Evolutionary conservation across 2,329 filamentous ascomycete genomes (phyloP).

Genomic region (Rutstroemia sydowiana): DNA sequence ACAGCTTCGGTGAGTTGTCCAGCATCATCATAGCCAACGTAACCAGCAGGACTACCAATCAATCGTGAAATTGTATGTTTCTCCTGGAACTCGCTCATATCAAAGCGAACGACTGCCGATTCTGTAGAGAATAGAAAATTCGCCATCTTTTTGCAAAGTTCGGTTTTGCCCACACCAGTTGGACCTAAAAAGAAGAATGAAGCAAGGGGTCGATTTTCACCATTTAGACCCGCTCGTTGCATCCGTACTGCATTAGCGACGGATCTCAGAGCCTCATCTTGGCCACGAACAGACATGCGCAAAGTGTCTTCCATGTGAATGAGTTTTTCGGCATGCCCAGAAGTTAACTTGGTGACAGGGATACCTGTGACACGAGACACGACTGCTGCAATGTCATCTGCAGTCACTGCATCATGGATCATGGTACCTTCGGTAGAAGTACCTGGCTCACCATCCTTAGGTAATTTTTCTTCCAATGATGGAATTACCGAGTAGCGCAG

Average conservation of each 20-base stretch:
- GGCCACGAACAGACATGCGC: conserved; percentile 75
- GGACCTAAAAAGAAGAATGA: conserved; percentile 98
- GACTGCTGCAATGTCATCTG: conserved; percentile 88
- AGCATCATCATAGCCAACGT: conserved; percentile 94
- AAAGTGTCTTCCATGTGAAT: conserved; percentile 93
- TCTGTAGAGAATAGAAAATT: conserved; percentile 90
- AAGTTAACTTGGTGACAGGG: conserved; percentile 84
- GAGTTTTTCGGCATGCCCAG: conserved; percentile 88
- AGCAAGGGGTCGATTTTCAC: conserved; percentile 83
- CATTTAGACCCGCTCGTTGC: conserved; percentile 85
- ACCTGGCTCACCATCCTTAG: conserved; percentile 54
- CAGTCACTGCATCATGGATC: conserved; percentile 89
- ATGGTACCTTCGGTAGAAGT: conserved; percentile 43
- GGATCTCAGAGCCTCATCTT: conserved; percentile 86
- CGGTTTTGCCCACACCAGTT: conserved; percentile 94
- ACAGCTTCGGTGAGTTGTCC: conserved; percentile 95
- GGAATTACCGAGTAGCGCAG: conserved; percentile 85
- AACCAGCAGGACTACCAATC: conserved; percentile 88
- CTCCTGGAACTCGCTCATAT: conserved; percentile 97
- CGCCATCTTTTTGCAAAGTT: conserved; percentile 93
- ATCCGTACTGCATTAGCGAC: conserved; percentile 90
- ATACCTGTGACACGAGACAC: conserved; percentile 79
- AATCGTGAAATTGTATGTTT: conserved; percentile 92
- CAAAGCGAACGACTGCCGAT: conserved; percentile 83
- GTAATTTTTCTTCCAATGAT: conserved; percentile 67